Conservation (phyloP, 306 rosid species). For the Cicer yamashitae region DNA sequence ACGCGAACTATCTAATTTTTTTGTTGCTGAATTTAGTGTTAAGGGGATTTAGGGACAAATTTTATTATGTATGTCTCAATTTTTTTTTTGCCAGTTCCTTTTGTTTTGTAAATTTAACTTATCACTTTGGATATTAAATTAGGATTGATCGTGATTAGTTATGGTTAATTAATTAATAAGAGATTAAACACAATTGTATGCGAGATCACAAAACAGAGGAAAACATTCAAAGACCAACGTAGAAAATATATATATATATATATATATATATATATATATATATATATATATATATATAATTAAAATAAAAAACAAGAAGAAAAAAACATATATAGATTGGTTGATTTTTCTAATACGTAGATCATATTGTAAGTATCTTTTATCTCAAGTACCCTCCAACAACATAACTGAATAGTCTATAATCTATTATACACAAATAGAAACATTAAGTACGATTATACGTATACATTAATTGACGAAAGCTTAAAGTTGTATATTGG, state of each 20-base stretch:
- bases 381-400: background rate
- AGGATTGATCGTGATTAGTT: background rate
- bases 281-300: too few species aligned
- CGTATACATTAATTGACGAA: constrained; percentile 3
- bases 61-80: background rate
- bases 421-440: background rate
- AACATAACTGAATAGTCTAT: background rate
- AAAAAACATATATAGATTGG: background rate
- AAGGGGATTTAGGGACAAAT: too few species aligned
- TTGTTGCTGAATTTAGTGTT: too few species aligned
- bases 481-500: background rate
- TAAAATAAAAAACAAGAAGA: too few species aligned
- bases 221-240: background rate
- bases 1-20: too few species aligned
- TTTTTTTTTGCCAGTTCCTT: background rate
- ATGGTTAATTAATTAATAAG: too few species aligned
- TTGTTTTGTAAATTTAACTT: background rate
- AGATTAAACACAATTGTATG: too few species aligned
- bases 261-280: too few species aligned
- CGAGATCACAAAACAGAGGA: background rate
- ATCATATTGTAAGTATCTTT: background rate
- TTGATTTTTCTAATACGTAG: background rate
- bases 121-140: background rate
- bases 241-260: background rate
- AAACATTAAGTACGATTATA: constrained; percentile 8